Evolutionary conservation across 1,284 basidiomycete genomes (phyloP).

Genomic region (Naganishia cerealis): DNA sequence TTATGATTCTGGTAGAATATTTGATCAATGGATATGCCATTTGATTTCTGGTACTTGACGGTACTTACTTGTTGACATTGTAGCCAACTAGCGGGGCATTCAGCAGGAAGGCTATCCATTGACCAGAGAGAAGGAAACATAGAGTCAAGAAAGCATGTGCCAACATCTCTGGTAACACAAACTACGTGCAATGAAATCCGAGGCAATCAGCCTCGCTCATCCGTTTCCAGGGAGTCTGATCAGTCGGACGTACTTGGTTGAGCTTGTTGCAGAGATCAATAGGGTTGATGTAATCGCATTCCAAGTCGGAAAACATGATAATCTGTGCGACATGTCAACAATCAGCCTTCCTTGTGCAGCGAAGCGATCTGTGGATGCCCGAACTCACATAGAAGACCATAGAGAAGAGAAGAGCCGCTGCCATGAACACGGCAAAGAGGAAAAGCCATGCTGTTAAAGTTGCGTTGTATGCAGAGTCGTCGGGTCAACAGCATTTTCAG

Average conservation of each 20-base stretch:
- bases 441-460: constrained; percentile 77
- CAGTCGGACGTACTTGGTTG: constrained; percentile 71
- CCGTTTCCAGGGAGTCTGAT: background rate
- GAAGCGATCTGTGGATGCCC: background rate
- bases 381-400: constrained; percentile 94
- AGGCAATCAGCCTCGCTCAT: background rate
- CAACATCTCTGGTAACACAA: constrained; percentile 93
- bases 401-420: constrained; percentile 88
- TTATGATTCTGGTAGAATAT: constrained; percentile 68
- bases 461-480: too few species aligned
- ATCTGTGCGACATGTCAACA: constrained; percentile 62
- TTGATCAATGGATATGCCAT: background rate
- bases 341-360: constrained; percentile 3
- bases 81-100: constrained; percentile 87
- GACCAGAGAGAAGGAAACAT: constrained; percentile 87
- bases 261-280: constrained; percentile 99
- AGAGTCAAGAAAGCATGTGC: constrained; percentile 87
- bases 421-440: constrained; percentile 87
- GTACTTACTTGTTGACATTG: constrained; percentile 88
- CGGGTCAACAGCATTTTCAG: background rate
- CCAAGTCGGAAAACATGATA: constrained; percentile 99
- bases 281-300: constrained; percentile 99
- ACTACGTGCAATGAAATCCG: constrained; percentile 59
- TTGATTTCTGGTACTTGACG: background rate
- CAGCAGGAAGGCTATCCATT: constrained; percentile 91